These are phyloP conservation scores for Alternaria solani DNA, from an alignment of 2,329 filamentous ascomycete genomes.

Conservation along the genomic window DNA sequence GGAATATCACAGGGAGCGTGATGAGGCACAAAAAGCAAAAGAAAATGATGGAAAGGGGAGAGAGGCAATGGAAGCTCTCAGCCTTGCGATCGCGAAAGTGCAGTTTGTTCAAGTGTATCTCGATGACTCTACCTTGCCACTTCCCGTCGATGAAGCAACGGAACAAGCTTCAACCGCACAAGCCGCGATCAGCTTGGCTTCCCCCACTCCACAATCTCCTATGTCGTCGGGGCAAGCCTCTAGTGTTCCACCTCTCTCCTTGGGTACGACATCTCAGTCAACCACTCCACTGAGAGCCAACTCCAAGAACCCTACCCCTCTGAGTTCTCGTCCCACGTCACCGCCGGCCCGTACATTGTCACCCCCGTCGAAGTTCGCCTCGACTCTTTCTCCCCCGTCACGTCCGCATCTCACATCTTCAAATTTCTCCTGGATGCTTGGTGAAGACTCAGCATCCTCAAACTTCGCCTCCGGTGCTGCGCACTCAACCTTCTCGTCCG, in stretches of 20 bases:
- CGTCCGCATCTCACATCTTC: slow-evolving; percentile 75
- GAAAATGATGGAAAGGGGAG: slow-evolving; percentile 40
- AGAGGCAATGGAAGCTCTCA: slow-evolving; percentile 52
- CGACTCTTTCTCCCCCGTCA: slow-evolving; percentile 53
- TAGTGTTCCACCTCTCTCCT: slow-evolving; percentile 32
- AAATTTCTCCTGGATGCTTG: slow-evolving; percentile 80
- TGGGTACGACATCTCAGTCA: slow-evolving; percentile 12
- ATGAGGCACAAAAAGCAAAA: slow-evolving; percentile 44
- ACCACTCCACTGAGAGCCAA: slow-evolving; percentile 7
- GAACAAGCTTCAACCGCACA: slow-evolving; percentile 36
- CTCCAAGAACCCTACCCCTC: slow-evolving; percentile 13
- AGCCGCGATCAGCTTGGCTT: slow-evolving; percentile 29
- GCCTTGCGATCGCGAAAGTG: slow-evolving; percentile 59
- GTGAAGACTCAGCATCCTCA: slow-evolving; percentile 45
- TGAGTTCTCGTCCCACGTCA: slow-evolving; percentile 26
- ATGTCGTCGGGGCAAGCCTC: slow-evolving; percentile 28
- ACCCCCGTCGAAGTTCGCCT: slow-evolving; percentile 22
- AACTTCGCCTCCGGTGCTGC: slow-evolving; percentile 46
- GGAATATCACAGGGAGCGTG: slow-evolving; percentile 64
- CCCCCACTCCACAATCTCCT: slow-evolving; percentile 28
- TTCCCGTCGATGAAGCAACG: slow-evolving; percentile 51
- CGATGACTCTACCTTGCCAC: slow-evolving; percentile 55
- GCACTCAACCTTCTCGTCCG: slow-evolving; percentile 45
- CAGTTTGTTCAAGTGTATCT: slow-evolving; percentile 62
- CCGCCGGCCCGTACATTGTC: slow-evolving; percentile 20